Base-by-base conservation (phyloP, 495 filamentous ascomycete genomes). In the Hamigera avellanea region DNA sequence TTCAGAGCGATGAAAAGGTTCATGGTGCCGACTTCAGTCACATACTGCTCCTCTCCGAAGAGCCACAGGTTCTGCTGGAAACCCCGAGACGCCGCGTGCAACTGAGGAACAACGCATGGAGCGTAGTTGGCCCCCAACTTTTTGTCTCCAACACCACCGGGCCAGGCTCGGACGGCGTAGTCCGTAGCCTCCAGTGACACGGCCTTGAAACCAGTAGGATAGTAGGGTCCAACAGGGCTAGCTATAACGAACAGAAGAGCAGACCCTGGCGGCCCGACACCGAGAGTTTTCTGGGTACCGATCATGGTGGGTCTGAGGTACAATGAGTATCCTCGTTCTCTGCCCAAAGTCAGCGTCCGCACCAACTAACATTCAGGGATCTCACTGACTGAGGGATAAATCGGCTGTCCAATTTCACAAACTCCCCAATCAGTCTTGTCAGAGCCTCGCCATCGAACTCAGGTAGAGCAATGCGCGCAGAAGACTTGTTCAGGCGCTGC, bases 11-110 rank as follows among this genome's bases (percentile, higher is more conserved):
- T 74, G 52, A 96, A 98, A 41, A 98, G 74, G 58, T 98, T 98
- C 91, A 96, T 98, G 21, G 93, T 95, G 37, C 91, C 91, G 21
- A 91, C 91, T 61, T 98, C 91, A 21, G 93, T 98, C 25, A 94
- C 77, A 49, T 76, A 93, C 45, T 95, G 85, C 61, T 96, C 86
- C 42, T 89, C 78, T 21, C 84, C 85, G 50, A 96, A 96, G 21
- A 98, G 66, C 91, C 91, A 98, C 35, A 98, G 68, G 58, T 96
- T 96, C 71, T 98, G 91, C 60, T 98, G 89, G 72, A 83, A 95
- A 21, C 91, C 91, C 13, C 85, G 72, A 42, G 72, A 76, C 18
- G 89, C 87, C 13, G 91, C 91, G 56, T 95, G 70, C 39, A 87
- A 71, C 62, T 96, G 93, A 8, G 93, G 91, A 16, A 93, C 63